Percentiles rank a stretch among this genome's conserved stretches.
phyloP scores from a whole-genome alignment of 2,329 filamentous ascomycete species.

The Colletotrichum navitas region DNA sequence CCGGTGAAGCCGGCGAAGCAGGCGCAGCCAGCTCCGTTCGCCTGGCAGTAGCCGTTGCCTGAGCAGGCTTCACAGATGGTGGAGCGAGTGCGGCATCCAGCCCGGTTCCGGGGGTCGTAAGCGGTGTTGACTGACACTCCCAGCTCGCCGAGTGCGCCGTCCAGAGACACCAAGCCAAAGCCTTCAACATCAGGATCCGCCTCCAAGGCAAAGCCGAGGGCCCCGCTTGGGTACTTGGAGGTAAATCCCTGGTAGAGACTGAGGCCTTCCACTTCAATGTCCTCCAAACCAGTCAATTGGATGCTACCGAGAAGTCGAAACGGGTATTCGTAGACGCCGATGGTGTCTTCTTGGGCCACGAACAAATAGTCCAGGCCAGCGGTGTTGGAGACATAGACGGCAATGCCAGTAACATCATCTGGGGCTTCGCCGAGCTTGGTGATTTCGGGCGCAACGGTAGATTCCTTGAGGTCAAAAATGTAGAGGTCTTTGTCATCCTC shows the following conservation, averaged over 20 bases:
- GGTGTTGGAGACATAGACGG: constrained; percentile 52
- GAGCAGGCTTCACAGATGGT: constrained; percentile 53
- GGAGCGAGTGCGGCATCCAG: constrained; percentile 44
- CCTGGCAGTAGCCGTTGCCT: constrained; percentile 54
- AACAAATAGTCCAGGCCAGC: constrained; percentile 55
- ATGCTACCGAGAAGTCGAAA: constrained; percentile 54
- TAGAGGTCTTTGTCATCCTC: constrained; percentile 56
- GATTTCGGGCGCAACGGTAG: constrained; percentile 53
- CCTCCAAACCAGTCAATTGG: constrained; percentile 53
- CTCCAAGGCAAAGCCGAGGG: constrained; percentile 57
- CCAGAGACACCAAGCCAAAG: constrained; percentile 56
- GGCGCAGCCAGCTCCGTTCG: constrained; percentile 49
- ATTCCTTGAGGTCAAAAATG: constrained; percentile 55
- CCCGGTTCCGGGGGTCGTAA: constrained; percentile 52
- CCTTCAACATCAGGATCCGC: constrained; percentile 52
- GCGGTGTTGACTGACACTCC: constrained; percentile 52
- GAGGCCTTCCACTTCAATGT: constrained; percentile 58
- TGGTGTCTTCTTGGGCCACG: constrained; percentile 53
- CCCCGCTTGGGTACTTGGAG: constrained; percentile 53
- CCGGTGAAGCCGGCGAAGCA: constrained; percentile 61
- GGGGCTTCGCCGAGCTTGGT: constrained; percentile 51
- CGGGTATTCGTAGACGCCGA: constrained; percentile 55
- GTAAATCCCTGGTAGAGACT: constrained; percentile 55
- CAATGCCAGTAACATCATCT: constrained; percentile 57
- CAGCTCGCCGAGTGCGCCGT: constrained; percentile 50